Percentiles rank a stretch among this genome's conserved stretches.
phyloP scores from a whole-genome alignment of 2,329 filamentous ascomycete genomes.

The Fusarium multiceps region DNA sequence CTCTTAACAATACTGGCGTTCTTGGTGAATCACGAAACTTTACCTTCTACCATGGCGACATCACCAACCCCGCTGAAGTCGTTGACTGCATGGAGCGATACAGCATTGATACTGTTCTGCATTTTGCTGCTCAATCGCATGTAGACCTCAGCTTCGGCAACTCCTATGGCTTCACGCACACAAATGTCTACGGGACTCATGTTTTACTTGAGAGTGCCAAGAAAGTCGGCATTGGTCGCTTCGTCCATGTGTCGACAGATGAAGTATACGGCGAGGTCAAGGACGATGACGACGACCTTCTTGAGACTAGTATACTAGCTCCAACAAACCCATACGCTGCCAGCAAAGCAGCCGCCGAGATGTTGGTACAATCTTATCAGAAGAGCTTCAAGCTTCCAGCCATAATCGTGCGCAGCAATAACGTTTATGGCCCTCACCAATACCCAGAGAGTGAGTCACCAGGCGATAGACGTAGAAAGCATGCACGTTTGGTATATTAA shows the following conservation, averaged over 20 bases:
- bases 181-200: slow-evolving; percentile 87
- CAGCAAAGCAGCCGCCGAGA: slow-evolving; percentile 84
- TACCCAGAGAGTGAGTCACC: slow-evolving; percentile 78
- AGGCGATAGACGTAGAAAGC: not conserved
- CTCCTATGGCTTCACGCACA: slow-evolving; percentile 83
- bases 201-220: slow-evolving; percentile 82
- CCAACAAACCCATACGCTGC: slow-evolving; percentile 87
- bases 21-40: slow-evolving; percentile 78
- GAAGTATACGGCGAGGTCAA: slow-evolving; percentile 87
- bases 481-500: slow-evolving; percentile 5
- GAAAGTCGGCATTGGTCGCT: slow-evolving; percentile 75
- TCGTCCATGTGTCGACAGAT: slow-evolving; percentile 86
- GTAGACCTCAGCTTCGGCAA: slow-evolving; percentile 87
- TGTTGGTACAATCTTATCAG: slow-evolving; percentile 87
- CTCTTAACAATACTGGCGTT: slow-evolving; percentile 80
- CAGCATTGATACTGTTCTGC: slow-evolving; percentile 82
- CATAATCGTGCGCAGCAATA: slow-evolving; percentile 85
- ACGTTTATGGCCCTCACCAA: slow-evolving; percentile 87
- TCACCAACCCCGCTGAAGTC: slow-evolving; percentile 77
- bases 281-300: slow-evolving; percentile 75
- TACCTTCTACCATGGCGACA: slow-evolving; percentile 81
- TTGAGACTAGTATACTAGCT: slow-evolving; percentile 78
- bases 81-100: slow-evolving; percentile 76
- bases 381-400: slow-evolving; percentile 84
- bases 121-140: slow-evolving; percentile 88